These are phyloP conservation scores for Dactylellina sp. DNA, from an alignment of 2,329 filamentous ascomycete genomes.

Conservation along the genomic window DNA sequence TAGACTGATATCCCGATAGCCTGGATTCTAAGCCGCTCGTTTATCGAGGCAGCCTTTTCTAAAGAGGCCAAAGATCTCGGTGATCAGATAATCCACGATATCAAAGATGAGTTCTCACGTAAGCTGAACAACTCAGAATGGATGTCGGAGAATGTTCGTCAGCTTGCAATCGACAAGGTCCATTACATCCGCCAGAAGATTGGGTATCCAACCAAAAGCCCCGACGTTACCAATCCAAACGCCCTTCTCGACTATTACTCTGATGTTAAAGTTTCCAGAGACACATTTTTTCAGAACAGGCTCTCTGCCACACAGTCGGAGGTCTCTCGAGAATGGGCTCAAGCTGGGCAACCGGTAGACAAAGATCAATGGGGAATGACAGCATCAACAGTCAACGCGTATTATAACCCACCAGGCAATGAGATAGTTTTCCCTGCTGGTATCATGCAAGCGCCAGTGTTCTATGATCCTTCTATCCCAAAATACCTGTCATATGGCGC, in stretches of 20 bases:
- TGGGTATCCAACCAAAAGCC: conserved; percentile 74
- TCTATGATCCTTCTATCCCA: conserved; percentile 71
- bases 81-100: conserved; percentile 76
- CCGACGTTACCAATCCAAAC: conserved; percentile 72
- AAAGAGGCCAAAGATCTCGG: conserved; percentile 75
- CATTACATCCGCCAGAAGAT: conserved; percentile 76
- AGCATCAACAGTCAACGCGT: conserved; percentile 74
- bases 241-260: conserved; percentile 71
- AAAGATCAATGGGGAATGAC: conserved; percentile 73
- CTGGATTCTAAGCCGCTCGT: conserved; percentile 70
- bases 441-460: conserved; percentile 76
- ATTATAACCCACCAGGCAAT: conserved; percentile 74
- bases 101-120: conserved; percentile 75
- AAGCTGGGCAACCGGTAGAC: conserved; percentile 72
- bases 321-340: conserved; percentile 69
- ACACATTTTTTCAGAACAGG: conserved; percentile 71
- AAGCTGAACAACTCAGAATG: conserved; percentile 72
- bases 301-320: conserved; percentile 68
- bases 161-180: conserved; percentile 73
- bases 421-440: conserved; percentile 77
- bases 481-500: conserved; percentile 76
- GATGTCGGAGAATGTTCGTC: conserved; percentile 74
- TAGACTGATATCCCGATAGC: conserved; percentile 2
- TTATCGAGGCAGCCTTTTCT: conserved; percentile 75
- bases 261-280: conserved; percentile 67